Evolutionary conservation across 1,139 yeast species (phyloP).

Genomic region (Wickerhamiella infanticola): DNA sequence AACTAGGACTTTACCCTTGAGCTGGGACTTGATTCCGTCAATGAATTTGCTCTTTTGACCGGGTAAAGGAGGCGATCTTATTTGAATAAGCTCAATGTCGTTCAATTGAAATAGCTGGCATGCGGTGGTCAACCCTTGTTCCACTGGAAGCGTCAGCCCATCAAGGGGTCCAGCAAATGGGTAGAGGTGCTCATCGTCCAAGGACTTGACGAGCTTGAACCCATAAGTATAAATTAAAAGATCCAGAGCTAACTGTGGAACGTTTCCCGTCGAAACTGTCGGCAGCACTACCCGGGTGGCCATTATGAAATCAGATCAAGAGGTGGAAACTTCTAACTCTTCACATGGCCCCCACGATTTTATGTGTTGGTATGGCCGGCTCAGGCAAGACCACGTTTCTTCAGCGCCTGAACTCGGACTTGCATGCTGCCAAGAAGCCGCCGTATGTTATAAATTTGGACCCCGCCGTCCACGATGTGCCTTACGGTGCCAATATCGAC

Average conservation of each 20-base stretch:
- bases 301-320: neutral
- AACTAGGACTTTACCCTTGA: conserved; percentile 36
- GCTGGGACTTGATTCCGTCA: conserved; percentile 26
- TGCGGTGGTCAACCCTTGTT: conserved; percentile 36
- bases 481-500: conserved; percentile 89
- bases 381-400: conserved; percentile 96
- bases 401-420: conserved; percentile 84
- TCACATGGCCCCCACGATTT: conserved; percentile 24
- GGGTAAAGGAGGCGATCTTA: conserved; percentile 71
- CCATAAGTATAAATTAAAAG: conserved; percentile 49
- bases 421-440: conserved; percentile 50
- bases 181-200: conserved; percentile 48
- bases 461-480: conserved; percentile 88
- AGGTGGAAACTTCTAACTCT: neutral
- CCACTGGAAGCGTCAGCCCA: conserved; percentile 15
- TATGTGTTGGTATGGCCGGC: conserved; percentile 96
- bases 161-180: conserved; percentile 82
- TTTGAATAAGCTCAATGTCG: conserved; percentile 49
- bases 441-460: conserved; percentile 87
- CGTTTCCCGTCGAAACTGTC: conserved; percentile 72
- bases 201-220: conserved; percentile 35
- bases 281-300: conserved; percentile 39
- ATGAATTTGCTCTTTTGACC: conserved; percentile 41
- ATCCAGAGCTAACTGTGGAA: conserved; percentile 73
- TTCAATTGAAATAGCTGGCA: conserved; percentile 32